These are phyloP conservation scores for Catunica adiposa DNA, from an alignment of 2,329 filamentous ascomycete species.

Conservation along the genomic window DNA sequence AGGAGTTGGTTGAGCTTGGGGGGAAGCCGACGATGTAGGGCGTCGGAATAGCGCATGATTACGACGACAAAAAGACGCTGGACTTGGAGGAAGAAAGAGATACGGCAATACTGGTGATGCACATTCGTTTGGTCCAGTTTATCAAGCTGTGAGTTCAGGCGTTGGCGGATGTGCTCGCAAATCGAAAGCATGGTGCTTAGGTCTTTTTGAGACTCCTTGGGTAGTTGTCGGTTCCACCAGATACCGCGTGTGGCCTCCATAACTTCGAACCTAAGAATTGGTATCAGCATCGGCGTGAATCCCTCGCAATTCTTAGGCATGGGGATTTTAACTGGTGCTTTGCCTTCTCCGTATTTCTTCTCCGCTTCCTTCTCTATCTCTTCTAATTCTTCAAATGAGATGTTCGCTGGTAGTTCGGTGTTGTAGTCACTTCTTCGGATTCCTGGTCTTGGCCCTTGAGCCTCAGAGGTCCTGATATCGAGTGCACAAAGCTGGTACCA, in stretches of 20 bases:
- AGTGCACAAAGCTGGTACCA: constrained; percentile 69
- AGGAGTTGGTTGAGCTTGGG: constrained; percentile 47
- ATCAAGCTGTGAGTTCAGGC: constrained; percentile 49
- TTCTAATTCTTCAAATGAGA: constrained; percentile 22
- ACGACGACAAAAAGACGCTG: constrained; percentile 49
- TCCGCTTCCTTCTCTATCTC: background rate
- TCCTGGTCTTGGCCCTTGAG: constrained; percentile 52
- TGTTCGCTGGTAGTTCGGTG: constrained; percentile 53
- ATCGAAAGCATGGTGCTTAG: constrained; percentile 49
- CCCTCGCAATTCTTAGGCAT: constrained; percentile 11
- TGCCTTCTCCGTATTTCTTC: background rate
- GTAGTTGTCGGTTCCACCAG: constrained; percentile 50
- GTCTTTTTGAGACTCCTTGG: constrained; percentile 44
- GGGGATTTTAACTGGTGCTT: background rate
- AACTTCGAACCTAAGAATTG: constrained; percentile 53
- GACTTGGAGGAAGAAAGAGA: constrained; percentile 48
- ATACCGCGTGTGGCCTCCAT: constrained; percentile 56
- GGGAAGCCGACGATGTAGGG: constrained; percentile 33
- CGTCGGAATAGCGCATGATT: constrained; percentile 48
- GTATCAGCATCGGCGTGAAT: constrained; percentile 47
- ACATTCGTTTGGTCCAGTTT: constrained; percentile 43
- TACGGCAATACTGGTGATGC: constrained; percentile 45
- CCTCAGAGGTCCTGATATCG: constrained; percentile 58
- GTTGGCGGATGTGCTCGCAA: constrained; percentile 49
- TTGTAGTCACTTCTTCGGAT: constrained; percentile 63